phyloP scores from a whole-genome alignment of 2,329 filamentous ascomycete genomes.

The Lasiodiplodia citricola region DNA sequence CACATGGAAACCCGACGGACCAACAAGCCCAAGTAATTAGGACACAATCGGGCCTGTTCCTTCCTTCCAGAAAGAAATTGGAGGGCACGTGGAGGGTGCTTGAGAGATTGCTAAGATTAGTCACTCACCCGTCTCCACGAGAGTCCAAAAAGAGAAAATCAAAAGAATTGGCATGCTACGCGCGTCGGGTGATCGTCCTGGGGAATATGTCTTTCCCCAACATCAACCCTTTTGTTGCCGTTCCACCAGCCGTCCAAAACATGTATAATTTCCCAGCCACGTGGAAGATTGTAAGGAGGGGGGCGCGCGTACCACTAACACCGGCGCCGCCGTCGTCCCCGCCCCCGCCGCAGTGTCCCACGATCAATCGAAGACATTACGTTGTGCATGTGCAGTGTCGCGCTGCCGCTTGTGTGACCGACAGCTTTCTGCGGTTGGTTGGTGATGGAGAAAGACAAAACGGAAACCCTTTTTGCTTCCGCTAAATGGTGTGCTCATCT shows the following conservation, averaged over 20 bases:
- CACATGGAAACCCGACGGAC: neutral
- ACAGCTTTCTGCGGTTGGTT: neutral
- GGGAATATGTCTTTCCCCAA: neutral
- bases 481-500: neutral
- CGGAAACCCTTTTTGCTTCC: neutral
- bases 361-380: neutral
- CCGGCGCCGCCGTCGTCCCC: neutral
- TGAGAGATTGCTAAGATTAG: neutral
- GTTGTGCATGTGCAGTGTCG: neutral
- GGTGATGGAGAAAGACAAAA: neutral
- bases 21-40: neutral
- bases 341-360: neutral
- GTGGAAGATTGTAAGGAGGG: slow-evolving; percentile 17
- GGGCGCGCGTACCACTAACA: neutral
- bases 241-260: neutral
- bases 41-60: neutral
- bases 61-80: neutral
- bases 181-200: neutral
- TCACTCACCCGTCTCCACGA: neutral
- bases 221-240: neutral
- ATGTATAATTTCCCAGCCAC: slow-evolving; percentile 4
- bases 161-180: too few species aligned
- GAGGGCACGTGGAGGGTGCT: neutral
- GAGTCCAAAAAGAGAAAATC: neutral
- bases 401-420: neutral